These are phyloP conservation scores for Alternaria infectoria DNA, from an alignment of 2,329 filamentous ascomycete genomes.

Conservation along the genomic window DNA sequence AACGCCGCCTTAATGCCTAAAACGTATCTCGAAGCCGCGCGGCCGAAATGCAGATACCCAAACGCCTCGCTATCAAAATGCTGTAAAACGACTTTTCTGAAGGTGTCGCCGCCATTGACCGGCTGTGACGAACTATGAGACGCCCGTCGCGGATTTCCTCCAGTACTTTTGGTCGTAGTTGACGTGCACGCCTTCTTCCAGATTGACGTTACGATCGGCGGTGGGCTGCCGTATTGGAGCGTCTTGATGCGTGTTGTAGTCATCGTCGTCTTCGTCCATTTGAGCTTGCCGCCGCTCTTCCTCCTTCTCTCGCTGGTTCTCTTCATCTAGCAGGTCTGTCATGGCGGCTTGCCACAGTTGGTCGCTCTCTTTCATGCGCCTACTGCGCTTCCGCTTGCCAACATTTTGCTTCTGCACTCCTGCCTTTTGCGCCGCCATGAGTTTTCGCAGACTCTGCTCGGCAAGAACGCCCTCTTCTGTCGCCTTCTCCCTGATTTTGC, in stretches of 20 bases:
- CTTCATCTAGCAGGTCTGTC: conserved; percentile 55
- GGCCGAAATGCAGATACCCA: conserved; percentile 31
- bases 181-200: conserved; percentile 55
- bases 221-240: conserved; percentile 40
- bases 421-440: conserved; percentile 58
- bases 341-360: conserved; percentile 64
- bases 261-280: conserved; percentile 25
- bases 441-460: conserved; percentile 68
- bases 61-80: conserved; percentile 51
- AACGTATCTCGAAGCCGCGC: conserved; percentile 15
- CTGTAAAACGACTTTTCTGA: conserved; percentile 16
- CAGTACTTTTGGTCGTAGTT: conserved; percentile 67
- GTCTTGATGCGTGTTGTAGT: conserved; percentile 26
- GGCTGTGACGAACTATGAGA: conserved; percentile 10
- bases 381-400: conserved; percentile 50
- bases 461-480: conserved; percentile 70
- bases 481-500: conserved; percentile 66
- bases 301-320: conserved; percentile 40
- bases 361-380: conserved; percentile 52
- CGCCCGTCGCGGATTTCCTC: conserved; percentile 54
- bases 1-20: conserved; percentile 32
- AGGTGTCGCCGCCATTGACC: not conserved
- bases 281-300: conserved; percentile 28
- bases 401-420: conserved; percentile 49
- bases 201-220: conserved; percentile 32